Percentiles rank a stretch among this genome's conserved stretches.
Conservation (phyloP, 345 rosid species). For the Laguncularia racemosa region DNA sequence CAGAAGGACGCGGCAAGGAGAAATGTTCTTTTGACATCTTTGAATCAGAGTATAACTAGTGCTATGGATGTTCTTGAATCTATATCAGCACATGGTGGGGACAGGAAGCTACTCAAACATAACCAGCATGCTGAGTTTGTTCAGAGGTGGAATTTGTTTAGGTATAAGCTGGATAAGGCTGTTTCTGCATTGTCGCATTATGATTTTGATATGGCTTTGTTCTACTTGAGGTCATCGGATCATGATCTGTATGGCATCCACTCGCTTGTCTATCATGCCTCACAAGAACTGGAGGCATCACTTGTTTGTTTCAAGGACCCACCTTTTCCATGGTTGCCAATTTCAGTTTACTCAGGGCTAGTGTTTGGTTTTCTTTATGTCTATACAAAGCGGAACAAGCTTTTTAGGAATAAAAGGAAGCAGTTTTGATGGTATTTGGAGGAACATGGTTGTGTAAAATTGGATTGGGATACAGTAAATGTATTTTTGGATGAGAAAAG, state of each 20-base stretch:
- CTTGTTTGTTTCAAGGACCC: slow-evolving; percentile 94
- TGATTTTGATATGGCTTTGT: slow-evolving; percentile 84
- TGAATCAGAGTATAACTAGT: slow-evolving; percentile 75
- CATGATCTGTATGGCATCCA: slow-evolving; percentile 79
- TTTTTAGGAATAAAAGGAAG: slow-evolving; percentile 80
- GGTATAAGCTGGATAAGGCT: slow-evolving; percentile 77
- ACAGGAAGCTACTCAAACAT: slow-evolving; percentile 57
- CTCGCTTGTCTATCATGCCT: slow-evolving; percentile 67
- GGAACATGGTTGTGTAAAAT: slow-evolving; percentile 25
- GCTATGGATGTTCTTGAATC: slow-evolving; percentile 75
- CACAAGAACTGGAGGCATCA: slow-evolving; percentile 83
- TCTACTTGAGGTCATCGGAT: slow-evolving; percentile 68
- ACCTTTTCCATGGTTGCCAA: slow-evolving; percentile 79
- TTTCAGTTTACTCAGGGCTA: slow-evolving; percentile 42
- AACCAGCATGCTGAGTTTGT: slow-evolving; percentile 52
- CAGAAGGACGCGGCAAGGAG: slow-evolving; percentile 96
- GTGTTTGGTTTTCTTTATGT: slow-evolving; percentile 53
- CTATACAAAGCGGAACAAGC: slow-evolving; percentile 50
- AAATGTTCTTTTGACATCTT: slow-evolving; percentile 60
- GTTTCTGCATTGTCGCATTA: slow-evolving; percentile 76
- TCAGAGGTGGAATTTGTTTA: slow-evolving; percentile 85
- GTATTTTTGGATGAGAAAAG: slow-evolving; percentile 8
- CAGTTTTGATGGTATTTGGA: slow-evolving; percentile 60
- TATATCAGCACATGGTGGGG: slow-evolving; percentile 75
- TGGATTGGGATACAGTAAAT: slow-evolving; percentile 21